Conservation (phyloP, 805 yeast species). For the Ogataea naganishii region DNA sequence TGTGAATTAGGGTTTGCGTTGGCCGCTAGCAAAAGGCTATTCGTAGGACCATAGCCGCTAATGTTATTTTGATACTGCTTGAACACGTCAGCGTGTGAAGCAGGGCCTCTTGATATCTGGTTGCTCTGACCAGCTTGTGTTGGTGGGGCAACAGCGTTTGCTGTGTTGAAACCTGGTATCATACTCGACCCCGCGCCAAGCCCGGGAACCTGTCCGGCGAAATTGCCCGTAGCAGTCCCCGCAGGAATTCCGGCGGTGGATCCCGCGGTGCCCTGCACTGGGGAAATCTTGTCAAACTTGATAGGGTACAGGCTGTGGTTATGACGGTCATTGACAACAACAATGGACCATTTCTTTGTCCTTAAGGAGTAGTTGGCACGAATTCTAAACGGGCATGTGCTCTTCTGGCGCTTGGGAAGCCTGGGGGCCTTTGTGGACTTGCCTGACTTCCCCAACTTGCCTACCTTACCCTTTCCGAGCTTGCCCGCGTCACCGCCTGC, state of each 20-base stretch:
- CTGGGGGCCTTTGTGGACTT: constrained; percentile 3
- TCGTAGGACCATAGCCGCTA: constrained; percentile 14
- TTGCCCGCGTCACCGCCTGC: constrained; percentile 7
- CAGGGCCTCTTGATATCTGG: no score
- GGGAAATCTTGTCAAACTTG: background rate
- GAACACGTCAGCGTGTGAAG: no score
- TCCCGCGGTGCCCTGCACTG: background rate
- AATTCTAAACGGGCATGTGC: constrained; percentile 51
- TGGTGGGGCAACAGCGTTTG: no score
- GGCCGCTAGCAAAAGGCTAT: constrained; percentile 15
- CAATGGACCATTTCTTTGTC: constrained; percentile 48
- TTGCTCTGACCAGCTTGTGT: no score
- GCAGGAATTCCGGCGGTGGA: constrained; percentile 1
- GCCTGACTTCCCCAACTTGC: constrained; percentile 14
- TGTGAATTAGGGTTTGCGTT: constrained; percentile 7
- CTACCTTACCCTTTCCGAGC: constrained; percentile 7
- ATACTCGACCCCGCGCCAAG: no score
- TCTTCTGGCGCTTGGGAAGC: constrained; percentile 17
- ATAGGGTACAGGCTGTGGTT: constrained; percentile 36
- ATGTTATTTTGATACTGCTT: background rate
- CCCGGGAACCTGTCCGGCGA: background rate
- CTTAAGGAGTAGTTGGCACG: constrained; percentile 53
- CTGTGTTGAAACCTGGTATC: no score
- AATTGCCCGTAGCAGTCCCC: constrained; percentile 1
- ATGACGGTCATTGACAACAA: constrained; percentile 51